Evolutionary conservation across 768 basidiomycete genomes (phyloP), one percentile per base, ranked within the genome.

Genomic region (Boletus insuetus): DNA sequence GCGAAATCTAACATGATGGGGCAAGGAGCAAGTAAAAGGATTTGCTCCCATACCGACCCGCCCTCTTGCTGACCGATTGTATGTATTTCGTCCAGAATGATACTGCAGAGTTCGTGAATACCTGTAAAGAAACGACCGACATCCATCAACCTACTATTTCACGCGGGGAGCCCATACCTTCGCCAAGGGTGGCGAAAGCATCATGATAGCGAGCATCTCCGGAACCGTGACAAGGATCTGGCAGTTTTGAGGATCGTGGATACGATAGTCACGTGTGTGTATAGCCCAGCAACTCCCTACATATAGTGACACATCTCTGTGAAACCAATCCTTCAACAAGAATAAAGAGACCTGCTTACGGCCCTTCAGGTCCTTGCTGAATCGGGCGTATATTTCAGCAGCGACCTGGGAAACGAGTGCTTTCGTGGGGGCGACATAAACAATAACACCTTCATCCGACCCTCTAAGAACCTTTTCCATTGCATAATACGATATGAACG

Each of bases 181-280:
- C 0, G 87, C 85, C 50, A 87, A 72, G 1, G 82, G 73, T 3
- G 88, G 87, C 4, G 86, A 87, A 24, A 89, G 75, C 32, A 89
- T 74, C 82, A 89, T 80, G 41, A 81, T 86, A 0, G 80, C 79
- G 19, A 89, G 69, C 62, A 89, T 79, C 55, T 89, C 86, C 0
- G 87, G 88, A 3, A 89, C 86, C 0, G 87, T 89, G 8, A 89
- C 80, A 17, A 89, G 73, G 39, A 89, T 88, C 64, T 89, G 87
- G 58, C 84, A 87, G 49, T 81, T 82, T 49, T 81, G 79, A 3
- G 85, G 77, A 52, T 89, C 79, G 53, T 87, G 76, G 20, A 85
- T 73, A 0, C 81, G 79, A 62, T 79, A 81, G 56, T 88, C 87
- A 1, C 86, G 76, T 0, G 86, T 86, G 53, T 86, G 84, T 37